Evolutionary conservation across 2,329 filamentous ascomycete species (phyloP), one percentile per base, ranked within the genome.

Genomic region (Colletotrichum echinochloae): DNA sequence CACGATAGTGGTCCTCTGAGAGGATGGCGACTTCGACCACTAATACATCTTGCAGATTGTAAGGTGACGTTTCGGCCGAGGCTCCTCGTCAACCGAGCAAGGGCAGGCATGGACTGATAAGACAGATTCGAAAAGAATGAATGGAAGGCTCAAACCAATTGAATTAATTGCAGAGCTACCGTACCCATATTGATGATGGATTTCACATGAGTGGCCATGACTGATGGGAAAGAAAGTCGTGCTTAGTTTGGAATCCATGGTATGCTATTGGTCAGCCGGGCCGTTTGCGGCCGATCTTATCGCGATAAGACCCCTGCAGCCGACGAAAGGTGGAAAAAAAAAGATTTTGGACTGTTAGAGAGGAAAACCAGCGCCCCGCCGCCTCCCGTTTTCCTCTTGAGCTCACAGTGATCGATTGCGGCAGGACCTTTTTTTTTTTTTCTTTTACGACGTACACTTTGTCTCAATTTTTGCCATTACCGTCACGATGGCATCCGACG

Each of bases 401-500:
- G 66, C 66, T 69, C 54, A 28, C 52, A 67, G 57, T 20, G 67
- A 59, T 67, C 52, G 51, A 70, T 52, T 28, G 51, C 67, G 28
- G 64, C 64, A 59, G 61, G 51, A 49, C 62, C 30, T 56, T 44
- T 52, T 30, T 33, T 48, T 55, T 35, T 56, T 44, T 52, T 30
- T 33, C 39, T 55, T 35, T n/a, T 20, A 44, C 57, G 44, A 57
- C 46, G 39, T 37, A 33, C 26, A 46, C 51, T 64, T 62, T 30
- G 57, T 60, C 57, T 28, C 51, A 26, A 52, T 18, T 67, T 65
- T 44, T 16, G 30, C 60, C 16, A 54, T 39, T 55, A 71, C 26
- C 66, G 78, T 41, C 77, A 83, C 70, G 67, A 97, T 96, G 93
- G 90, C 93, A 69, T 97, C 94, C 73, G 95, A 98, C 86, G 95